Base-by-base conservation (phyloP, 495 filamentous ascomycete genomes). In the Staphylotrichum longicolle region DNA sequence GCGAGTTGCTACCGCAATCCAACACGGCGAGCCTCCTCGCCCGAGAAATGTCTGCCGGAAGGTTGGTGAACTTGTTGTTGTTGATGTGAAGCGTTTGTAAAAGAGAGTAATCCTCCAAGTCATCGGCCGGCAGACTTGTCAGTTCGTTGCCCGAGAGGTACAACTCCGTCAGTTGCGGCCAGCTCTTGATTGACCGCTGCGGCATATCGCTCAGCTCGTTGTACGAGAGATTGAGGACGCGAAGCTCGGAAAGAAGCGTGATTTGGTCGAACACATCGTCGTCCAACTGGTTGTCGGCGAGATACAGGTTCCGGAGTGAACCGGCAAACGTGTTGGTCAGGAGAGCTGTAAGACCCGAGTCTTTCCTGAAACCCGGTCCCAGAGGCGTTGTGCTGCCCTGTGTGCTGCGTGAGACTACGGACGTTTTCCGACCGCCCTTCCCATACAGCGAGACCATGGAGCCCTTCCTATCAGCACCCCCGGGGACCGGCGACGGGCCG, bases 101-200 rank as follows among this genome's bases (percentile, higher is more conserved):
- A 27, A 88, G 82, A 65, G 86, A 88, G 49, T 89, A 86, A 68
- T 94, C 88, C 74, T 96, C 94, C 41, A 99, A 80, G 69, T 98
- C 94, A 72, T 99, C 94, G 4, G 93, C 91, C 14, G 94, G 94
- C 45, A 99, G 78, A 20, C 86, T 91, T 2, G 90, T 91, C 48
- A 99, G 77, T 66, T 96, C 92, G 69, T 98, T 99, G 34, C 94
- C 95, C 3, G 94, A 98, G 20, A 99, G 81, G 67, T 96, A 98
- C 7, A 99, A 81, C 68, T 99, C 95, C 6, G 89, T 86, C 9
- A 99, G 83, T 57, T 91, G 83, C 39, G 87, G 84, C 93, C 93
- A 96, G 66, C 90, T 84, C 66, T 86, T 88, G 58, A 99, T 84
- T 4, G 93, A 88, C 33, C 93, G 85, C 46, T 90, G 85, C 1